A percentile compares a stretch with the other conserved stretches of the same genome.
Conservation (phyloP, 179 eudicot genomes). For the Silene coronaria region DNA sequence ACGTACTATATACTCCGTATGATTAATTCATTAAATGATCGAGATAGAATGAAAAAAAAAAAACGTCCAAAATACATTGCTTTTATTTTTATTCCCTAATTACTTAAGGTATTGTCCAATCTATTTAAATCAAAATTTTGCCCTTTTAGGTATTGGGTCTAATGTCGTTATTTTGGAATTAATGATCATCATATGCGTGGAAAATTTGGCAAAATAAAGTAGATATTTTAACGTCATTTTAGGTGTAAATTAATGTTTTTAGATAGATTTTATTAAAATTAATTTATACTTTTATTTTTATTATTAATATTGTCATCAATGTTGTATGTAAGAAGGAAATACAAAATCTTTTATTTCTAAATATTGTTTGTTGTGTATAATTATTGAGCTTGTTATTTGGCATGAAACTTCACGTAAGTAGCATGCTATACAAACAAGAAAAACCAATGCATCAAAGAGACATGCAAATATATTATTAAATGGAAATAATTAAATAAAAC, state of each 20-base stretch:
- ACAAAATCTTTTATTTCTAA: background rate
- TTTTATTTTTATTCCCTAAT: too few relatives aligned
- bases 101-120: too few relatives aligned
- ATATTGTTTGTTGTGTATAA: constrained; percentile 18
- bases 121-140: background rate
- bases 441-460: background rate
- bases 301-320: background rate
- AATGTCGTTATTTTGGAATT: background rate
- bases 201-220: constrained; percentile 1
- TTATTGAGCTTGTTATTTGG: constrained; percentile 19
- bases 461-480: background rate
- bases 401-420: constrained; percentile 18
- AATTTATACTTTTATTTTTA: constrained; percentile 8
- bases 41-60: too few relatives aligned
- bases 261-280: background rate
- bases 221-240: constrained; percentile 11
- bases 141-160: constrained; percentile 6
- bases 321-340: background rate
- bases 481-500: background rate
- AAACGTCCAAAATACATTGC: too few relatives aligned
- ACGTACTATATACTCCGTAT: too few relatives aligned
- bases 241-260: background rate
- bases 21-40: too few relatives aligned
- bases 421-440: constrained; percentile 20
- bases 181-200: background rate